Percentiles rank a stretch among this genome's conserved stretches.
Conservation (phyloP, 306 rosid species). For the Senna tora region DNA sequence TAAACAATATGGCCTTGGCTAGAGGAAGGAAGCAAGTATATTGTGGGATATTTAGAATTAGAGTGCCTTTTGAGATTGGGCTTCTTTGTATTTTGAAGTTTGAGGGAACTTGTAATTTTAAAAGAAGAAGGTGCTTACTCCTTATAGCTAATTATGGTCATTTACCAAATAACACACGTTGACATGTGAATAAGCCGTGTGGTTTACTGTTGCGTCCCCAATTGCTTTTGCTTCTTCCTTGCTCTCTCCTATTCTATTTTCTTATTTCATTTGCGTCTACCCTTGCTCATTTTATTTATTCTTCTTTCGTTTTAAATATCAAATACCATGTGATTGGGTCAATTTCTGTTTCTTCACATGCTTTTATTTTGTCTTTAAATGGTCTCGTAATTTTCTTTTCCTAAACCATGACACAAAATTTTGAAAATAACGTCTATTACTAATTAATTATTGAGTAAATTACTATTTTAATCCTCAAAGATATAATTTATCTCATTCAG, state of each 20-base stretch:
- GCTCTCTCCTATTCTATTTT: neutral
- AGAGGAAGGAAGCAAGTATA: neutral
- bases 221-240: neutral
- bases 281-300: neutral
- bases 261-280: no score
- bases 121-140: neutral
- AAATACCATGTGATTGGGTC: conserved; percentile 2
- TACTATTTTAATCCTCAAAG: no score
- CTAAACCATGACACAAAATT: no score
- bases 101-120: neutral
- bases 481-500: no score
- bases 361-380: no score
- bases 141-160: no score
- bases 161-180: neutral
- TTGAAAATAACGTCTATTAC: no score
- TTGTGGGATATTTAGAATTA: neutral
- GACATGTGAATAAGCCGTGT: conserved; percentile 10
- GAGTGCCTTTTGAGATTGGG: conserved; percentile 4
- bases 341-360: neutral
- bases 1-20: neutral
- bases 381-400: no score
- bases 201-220: neutral
- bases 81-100: neutral
- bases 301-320: neutral
- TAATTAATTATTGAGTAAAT: no score